A percentile compares a stretch with the other conserved stretches of the same genome.
These are phyloP conservation scores for Candida albicans DNA, from an alignment of 1,139 yeast species.

Conservation along the genomic window DNA sequence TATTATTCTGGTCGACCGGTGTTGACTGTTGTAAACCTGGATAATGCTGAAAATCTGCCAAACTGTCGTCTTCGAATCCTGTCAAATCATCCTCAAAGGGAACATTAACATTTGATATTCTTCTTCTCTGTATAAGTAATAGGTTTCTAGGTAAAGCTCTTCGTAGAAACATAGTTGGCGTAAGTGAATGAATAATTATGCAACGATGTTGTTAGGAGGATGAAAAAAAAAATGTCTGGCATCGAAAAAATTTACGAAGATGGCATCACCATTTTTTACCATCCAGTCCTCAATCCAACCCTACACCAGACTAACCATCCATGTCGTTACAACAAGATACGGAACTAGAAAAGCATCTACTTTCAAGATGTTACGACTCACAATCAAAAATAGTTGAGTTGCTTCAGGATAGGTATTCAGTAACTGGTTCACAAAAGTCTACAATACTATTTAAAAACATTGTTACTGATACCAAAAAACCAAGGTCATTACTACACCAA, in stretches of 20 bases:
- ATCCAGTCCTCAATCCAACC: background rate
- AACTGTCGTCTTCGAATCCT: slow-evolving; percentile 34
- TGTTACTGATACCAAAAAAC: slow-evolving; percentile 11
- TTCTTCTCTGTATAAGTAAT: slow-evolving; percentile 3
- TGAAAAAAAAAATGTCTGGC: slow-evolving; percentile 4
- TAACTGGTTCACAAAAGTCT: slow-evolving; percentile 61
- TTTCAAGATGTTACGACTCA: slow-evolving; percentile 51
- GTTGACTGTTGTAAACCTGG: slow-evolving; percentile 29
- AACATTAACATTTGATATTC: slow-evolving; percentile 20
- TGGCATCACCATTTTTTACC: background rate
- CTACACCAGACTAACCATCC: too few relatives aligned
- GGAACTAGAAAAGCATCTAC: slow-evolving; percentile 50
- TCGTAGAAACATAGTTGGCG: slow-evolving; percentile 1
- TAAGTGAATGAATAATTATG: too few relatives aligned
- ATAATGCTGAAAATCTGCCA: slow-evolving; percentile 43
- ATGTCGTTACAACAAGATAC: slow-evolving; percentile 17
- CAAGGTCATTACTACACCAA: slow-evolving; percentile 21
- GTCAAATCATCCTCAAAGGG: slow-evolving; percentile 46
- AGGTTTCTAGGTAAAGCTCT: background rate
- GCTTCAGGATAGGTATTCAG: slow-evolving; percentile 56
- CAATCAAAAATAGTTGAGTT: slow-evolving; percentile 47
- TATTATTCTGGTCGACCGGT: slow-evolving; percentile 1
- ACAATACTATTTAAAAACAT: slow-evolving; percentile 37
- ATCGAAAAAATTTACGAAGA: background rate
- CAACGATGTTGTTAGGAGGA: background rate